These are phyloP conservation scores for Kodamaea suecica DNA, from an alignment of 1,139 yeast genomes.

Conservation along the genomic window DNA sequence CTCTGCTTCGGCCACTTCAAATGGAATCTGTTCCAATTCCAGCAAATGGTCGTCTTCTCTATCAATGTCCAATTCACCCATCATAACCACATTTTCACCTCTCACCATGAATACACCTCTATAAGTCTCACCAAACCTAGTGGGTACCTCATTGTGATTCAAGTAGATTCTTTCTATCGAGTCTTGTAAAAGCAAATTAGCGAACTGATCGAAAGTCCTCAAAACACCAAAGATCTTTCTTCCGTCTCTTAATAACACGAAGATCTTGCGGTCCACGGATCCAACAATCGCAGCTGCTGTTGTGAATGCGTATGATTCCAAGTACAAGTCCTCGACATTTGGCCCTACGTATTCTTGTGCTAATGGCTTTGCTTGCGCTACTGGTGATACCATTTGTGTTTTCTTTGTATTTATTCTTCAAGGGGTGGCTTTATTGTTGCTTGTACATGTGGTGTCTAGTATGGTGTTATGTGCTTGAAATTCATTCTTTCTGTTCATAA, in stretches of 20 bases:
- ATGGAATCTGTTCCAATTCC: constrained; percentile 55
- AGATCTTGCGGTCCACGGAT: constrained; percentile 84
- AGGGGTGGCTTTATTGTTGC: neutral
- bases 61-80: constrained; percentile 93
- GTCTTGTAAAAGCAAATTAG: constrained; percentile 89
- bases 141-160: constrained; percentile 27
- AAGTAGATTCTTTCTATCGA: constrained; percentile 82
- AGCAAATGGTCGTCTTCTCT: constrained; percentile 72
- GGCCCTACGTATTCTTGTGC: constrained; percentile 24
- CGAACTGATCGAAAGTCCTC: constrained; percentile 94
- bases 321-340: constrained; percentile 50
- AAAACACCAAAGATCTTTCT: constrained; percentile 83
- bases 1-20: constrained; percentile 54
- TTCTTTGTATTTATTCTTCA: too few relatives aligned
- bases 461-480: too few relatives aligned
- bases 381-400: neutral
- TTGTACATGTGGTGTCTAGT: neutral
- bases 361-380: neutral
- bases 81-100: constrained; percentile 95
- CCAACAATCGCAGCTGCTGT: constrained; percentile 97
- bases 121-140: constrained; percentile 66
- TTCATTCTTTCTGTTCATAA: too few relatives aligned
- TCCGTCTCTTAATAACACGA: constrained; percentile 88
- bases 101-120: constrained; percentile 87
- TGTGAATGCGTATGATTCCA: constrained; percentile 81